Evolutionary conservation across 257 asterid genomes (phyloP).

Genomic region (Schizonepeta tenuifolia): DNA sequence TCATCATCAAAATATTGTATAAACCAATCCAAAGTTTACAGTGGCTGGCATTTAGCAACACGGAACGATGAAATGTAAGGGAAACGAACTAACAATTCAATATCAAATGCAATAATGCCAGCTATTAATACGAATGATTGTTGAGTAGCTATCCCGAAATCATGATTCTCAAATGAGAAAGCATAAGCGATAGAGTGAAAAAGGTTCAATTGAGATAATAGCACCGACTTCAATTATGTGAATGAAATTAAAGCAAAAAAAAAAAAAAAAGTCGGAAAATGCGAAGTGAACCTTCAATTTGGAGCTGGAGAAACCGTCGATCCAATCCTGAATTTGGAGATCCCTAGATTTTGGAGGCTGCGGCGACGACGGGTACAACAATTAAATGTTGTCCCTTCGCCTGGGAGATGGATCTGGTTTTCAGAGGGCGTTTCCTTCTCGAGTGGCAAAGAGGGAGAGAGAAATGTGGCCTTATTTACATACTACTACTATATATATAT

Average conservation of each 20-base stretch:
- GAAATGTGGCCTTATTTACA: not conserved
- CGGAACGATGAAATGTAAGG: not conserved
- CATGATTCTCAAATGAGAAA: not conserved
- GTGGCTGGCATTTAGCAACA: not conserved
- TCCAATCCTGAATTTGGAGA: no score
- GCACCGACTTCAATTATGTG: not conserved
- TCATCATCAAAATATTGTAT: not conserved
- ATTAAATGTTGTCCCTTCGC: slow-evolving; percentile 12
- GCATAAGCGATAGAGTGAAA: not conserved
- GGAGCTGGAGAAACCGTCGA: not conserved
- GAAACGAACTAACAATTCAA: not conserved
- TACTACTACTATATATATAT: not conserved
- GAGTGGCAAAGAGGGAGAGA: not conserved
- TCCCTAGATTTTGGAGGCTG: not conserved
- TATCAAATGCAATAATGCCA: not conserved
- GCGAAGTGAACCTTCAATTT: slow-evolving; percentile 10
- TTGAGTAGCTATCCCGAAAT: not conserved
- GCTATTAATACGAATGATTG: not conserved
- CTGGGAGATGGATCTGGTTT: slow-evolving; percentile 28
- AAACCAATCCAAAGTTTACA: not conserved
- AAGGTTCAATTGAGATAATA: not conserved
- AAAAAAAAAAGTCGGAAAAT: not conserved
- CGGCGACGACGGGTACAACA: slow-evolving; percentile 22
- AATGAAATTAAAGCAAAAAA: not conserved
- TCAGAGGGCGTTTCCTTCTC: slow-evolving; percentile 24